Percentiles rank a stretch among this genome's conserved stretches.
These are phyloP conservation scores for Spergularia marina DNA, from an alignment of 148 eudicot genomes.

Conservation along the genomic window DNA sequence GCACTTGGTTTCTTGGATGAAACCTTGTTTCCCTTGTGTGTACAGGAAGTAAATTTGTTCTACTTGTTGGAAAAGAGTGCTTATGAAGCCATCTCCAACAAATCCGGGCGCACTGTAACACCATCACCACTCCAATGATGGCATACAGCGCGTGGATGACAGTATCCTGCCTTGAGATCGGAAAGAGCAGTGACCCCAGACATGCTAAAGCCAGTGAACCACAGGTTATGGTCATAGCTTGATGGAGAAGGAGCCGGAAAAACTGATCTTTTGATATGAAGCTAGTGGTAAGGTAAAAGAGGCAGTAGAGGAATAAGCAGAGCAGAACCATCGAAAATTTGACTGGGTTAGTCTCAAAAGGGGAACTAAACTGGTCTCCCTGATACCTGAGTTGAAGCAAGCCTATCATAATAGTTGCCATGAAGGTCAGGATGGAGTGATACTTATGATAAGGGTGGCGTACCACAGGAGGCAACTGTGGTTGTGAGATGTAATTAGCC, in stretches of 20 bases:
- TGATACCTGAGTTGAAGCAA: not conserved
- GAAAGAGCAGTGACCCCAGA: slow-evolving; percentile 3
- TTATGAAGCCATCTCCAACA: too few species aligned
- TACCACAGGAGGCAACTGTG: not conserved
- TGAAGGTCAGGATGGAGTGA: not conserved
- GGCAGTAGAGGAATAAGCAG: slow-evolving; percentile 17
- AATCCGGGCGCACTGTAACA: not conserved
- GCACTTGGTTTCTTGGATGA: not conserved
- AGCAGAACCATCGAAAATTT: not conserved
- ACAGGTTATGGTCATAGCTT: not conserved
- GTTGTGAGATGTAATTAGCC: not conserved
- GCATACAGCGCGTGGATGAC: not conserved
- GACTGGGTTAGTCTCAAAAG: slow-evolving; percentile 4
- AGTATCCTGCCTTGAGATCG: not conserved
- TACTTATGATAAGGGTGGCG: not conserved
- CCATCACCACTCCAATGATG: not conserved
- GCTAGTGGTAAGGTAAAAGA: not conserved
- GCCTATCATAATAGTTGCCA: not conserved
- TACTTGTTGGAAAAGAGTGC: not conserved
- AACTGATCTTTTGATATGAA: not conserved
- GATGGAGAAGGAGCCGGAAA: not conserved
- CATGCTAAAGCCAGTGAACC: not conserved
- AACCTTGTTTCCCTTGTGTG: not conserved
- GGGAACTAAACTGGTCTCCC: not conserved
- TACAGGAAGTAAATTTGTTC: not conserved